phyloP scores from a whole-genome alignment of 768 basidiomycete species.

The Tylopilus cervinicoccineus region DNA sequence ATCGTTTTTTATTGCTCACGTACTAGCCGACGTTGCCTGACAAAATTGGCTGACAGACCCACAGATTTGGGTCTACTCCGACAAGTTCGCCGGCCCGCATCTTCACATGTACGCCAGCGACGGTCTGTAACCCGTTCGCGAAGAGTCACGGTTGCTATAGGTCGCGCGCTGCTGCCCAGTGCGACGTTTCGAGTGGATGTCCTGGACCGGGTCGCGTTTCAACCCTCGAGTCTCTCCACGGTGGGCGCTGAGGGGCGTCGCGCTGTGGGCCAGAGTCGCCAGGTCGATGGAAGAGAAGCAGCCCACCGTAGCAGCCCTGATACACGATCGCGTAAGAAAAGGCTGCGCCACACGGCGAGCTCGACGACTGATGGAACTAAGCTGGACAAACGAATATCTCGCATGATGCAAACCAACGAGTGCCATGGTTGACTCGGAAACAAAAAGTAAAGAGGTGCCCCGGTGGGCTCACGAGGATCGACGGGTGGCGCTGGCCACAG shows the following conservation, averaged over 20 bases:
- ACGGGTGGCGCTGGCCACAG: slow-evolving; percentile 1
- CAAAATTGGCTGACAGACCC: slow-evolving; percentile 15
- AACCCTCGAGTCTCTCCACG: not conserved
- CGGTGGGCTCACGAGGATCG: slow-evolving; percentile 5
- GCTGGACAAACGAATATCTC: too few relatives aligned
- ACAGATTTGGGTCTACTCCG: not conserved
- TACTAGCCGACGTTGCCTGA: slow-evolving; percentile 23
- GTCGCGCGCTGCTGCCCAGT: not conserved
- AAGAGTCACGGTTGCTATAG: not conserved
- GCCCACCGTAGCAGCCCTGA: slow-evolving; percentile 1
- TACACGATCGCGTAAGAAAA: slow-evolving; percentile 10
- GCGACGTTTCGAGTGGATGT: not conserved
- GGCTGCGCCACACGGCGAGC: slow-evolving; percentile 19
- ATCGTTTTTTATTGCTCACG: slow-evolving; percentile 10
- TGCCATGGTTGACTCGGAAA: not conserved
- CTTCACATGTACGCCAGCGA: not conserved
- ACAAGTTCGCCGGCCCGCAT: not conserved
- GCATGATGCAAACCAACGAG: not conserved
- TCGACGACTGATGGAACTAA: too few relatives aligned
- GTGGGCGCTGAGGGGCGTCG: slow-evolving; percentile 12
- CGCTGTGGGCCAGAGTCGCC: slow-evolving; percentile 9
- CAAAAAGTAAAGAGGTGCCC: not conserved
- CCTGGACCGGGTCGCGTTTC: too few relatives aligned
- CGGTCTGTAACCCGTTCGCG: not conserved
- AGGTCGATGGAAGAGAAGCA: slow-evolving; percentile 15